Evolutionary conservation across 148 eudicot species (phyloP).

Genomic region (Polygonum maritimum): DNA sequence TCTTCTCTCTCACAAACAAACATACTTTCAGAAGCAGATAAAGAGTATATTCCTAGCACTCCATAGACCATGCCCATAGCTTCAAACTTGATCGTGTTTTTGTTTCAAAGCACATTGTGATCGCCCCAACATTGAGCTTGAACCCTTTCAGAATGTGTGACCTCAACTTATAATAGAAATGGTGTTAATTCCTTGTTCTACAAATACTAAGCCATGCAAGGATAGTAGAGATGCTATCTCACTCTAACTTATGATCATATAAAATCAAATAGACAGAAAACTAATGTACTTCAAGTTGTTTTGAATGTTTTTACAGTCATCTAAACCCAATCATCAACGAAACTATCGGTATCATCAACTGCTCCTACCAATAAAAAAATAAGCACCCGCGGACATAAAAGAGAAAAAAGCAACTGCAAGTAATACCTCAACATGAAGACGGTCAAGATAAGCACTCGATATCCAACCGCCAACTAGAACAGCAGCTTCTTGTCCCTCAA

Average conservation of each 20-base stretch:
- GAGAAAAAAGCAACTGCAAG: neutral
- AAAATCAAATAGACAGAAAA: neutral
- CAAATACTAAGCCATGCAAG: neutral
- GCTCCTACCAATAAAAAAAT: neutral
- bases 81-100: neutral
- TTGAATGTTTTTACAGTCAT: neutral
- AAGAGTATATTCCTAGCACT: neutral
- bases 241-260: neutral
- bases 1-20: neutral
- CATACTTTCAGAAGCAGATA: neutral
- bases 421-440: conserved; percentile 67
- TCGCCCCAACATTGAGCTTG: neutral
- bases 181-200: neutral
- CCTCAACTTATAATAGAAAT: neutral
- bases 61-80: neutral
- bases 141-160: neutral
- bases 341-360: neutral
- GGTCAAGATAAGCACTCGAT: conserved; percentile 75
- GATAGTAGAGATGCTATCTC: neutral
- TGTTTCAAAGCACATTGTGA: neutral
- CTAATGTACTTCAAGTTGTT: neutral
- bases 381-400: neutral
- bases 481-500: conserved; percentile 80
- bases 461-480: conserved; percentile 72
- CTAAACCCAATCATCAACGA: neutral